phyloP scores from a whole-genome alignment of 1,139 yeast genomes.

The Taphrina pruni region DNA sequence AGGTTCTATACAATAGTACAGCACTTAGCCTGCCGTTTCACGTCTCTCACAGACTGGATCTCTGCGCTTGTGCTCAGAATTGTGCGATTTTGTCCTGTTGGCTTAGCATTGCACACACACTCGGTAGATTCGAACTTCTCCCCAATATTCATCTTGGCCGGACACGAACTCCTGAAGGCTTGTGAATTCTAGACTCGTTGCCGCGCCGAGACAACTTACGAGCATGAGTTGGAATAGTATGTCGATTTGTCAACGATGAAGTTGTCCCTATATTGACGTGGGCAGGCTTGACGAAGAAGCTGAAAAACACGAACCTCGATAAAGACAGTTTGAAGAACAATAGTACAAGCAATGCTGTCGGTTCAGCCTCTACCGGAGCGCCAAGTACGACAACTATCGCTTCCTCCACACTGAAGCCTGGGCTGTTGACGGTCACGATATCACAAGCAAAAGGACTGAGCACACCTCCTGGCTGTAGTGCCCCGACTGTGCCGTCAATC shows the following conservation, averaged over 20 bases:
- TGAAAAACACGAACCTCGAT: conserved; percentile 34
- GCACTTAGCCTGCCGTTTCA: background rate
- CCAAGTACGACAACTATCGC: conserved; percentile 19
- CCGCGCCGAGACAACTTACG: background rate
- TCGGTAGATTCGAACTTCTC: background rate
- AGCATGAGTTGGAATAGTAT: conserved; percentile 29
- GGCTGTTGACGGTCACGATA: conserved; percentile 71
- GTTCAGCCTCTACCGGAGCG: background rate
- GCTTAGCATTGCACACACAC: background rate
- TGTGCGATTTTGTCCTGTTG: background rate
- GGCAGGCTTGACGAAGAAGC: conserved; percentile 29
- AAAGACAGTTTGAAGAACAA: conserved; percentile 21
- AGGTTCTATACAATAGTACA: background rate
- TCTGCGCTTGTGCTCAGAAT: background rate
- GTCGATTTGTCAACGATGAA: background rate
- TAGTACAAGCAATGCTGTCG: background rate
- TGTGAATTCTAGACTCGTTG: background rate
- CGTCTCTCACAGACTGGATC: background rate
- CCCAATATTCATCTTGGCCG: background rate
- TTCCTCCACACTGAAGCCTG: conserved; percentile 60
- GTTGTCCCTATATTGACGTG: background rate
- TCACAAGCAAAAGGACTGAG: conserved; percentile 66
- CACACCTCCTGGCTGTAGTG: conserved; percentile 61
- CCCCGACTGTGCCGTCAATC: conserved; percentile 44
- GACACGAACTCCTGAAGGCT: conserved; percentile 1